A percentile compares a stretch with the other conserved stretches of the same genome.
These are phyloP conservation scores for Aspergillus calidoustus DNA, from an alignment of 2,329 filamentous ascomycete species.

Conservation along the genomic window DNA sequence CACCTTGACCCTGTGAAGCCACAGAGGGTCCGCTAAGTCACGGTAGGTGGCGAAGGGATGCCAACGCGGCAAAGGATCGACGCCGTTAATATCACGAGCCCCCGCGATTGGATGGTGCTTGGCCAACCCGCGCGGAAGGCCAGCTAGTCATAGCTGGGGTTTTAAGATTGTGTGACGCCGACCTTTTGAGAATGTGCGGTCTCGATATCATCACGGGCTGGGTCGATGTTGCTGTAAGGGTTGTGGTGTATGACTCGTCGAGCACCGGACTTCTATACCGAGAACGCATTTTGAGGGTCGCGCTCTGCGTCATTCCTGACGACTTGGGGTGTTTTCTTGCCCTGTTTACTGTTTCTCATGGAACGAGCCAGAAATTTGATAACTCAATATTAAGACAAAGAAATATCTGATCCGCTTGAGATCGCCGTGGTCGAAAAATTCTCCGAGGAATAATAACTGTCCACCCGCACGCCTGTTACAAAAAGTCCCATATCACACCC, in stretches of 20 bases:
- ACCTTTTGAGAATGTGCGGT: not conserved
- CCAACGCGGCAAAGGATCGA: slow-evolving; percentile 6
- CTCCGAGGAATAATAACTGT: no score
- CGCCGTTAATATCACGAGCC: not conserved
- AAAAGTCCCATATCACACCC: no score
- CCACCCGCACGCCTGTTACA: no score
- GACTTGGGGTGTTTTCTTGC: no score
- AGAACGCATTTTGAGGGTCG: not conserved
- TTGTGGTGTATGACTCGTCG: no score
- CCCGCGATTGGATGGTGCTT: not conserved
- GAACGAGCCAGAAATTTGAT: no score
- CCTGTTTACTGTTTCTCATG: no score
- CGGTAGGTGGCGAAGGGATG: slow-evolving; percentile 4
- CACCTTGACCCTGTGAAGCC: not conserved
- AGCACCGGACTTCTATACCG: not conserved
- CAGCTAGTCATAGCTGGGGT: not conserved
- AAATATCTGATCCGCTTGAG: no score
- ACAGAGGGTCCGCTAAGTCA: not conserved
- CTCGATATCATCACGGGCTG: not conserved
- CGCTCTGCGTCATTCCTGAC: not conserved
- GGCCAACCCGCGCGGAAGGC: not conserved
- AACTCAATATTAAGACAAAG: no score
- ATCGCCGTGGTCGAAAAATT: no score
- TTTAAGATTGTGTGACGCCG: not conserved
- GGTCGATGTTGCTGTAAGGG: not conserved